These are phyloP conservation scores for Basidiobolus heterosporus DNA, from an alignment of 371 early-diverging fungal species.

Conservation along the genomic window DNA sequence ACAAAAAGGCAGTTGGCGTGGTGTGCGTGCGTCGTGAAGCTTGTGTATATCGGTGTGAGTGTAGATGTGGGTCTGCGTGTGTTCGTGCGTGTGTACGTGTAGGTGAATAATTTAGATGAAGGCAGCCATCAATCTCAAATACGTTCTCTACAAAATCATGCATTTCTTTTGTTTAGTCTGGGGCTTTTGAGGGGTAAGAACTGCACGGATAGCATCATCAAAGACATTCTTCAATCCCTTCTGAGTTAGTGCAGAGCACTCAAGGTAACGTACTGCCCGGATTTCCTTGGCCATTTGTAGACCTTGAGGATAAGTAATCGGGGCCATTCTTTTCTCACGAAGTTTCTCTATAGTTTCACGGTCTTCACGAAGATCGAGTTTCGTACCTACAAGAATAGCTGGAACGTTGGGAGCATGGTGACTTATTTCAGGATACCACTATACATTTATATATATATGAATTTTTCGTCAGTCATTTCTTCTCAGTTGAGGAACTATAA, in stretches of 20 bases:
- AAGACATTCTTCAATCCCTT: constrained; percentile 95
- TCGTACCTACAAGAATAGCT: constrained; percentile 94
- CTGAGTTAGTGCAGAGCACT: constrained; percentile 96
- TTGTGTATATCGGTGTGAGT: no score
- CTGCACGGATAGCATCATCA: constrained; percentile 96
- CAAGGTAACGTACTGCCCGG: constrained; percentile 81
- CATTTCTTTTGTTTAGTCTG: constrained; percentile 49
- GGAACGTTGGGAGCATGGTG: constrained; percentile 92
- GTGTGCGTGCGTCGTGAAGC: no score
- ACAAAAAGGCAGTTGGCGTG: no score
- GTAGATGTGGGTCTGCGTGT: no score
- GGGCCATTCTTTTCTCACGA: constrained; percentile 70
- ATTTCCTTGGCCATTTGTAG: constrained; percentile 81
- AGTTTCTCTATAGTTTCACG: constrained; percentile 73
- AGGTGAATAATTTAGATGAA: no score
- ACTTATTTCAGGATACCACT: constrained; percentile 91
- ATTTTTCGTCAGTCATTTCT: neutral
- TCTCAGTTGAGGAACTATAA: neutral
- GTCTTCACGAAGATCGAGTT: constrained; percentile 94
- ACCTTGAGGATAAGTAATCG: constrained; percentile 80
- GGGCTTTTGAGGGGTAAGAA: constrained; percentile 47
- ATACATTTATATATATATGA: neutral
- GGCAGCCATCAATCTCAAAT: no score
- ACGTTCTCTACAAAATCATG: constrained; percentile 36
- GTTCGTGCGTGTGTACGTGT: no score